A percentile compares a stretch with the other conserved stretches of the same genome.
Conservation (phyloP, 805 yeast species). For the baker's yeast (Saccharomyces cerevisiae) region DNA sequence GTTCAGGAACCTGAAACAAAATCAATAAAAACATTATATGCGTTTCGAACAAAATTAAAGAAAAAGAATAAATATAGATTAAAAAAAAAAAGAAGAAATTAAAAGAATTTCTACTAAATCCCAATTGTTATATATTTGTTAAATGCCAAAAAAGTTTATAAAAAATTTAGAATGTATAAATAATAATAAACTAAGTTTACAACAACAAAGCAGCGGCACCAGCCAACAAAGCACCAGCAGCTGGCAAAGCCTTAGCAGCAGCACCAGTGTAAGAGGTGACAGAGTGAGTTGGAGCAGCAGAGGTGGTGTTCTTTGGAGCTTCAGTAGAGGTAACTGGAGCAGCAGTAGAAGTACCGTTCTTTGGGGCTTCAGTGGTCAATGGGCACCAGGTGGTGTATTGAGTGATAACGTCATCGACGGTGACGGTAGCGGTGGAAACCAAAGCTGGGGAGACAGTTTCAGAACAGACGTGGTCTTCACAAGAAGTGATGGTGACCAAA, state of each 20-base stretch:
- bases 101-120: neutral
- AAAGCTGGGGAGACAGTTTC: conserved; percentile 30
- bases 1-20: neutral
- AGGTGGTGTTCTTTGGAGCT: conserved; percentile 5
- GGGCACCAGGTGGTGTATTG: conserved; percentile 32
- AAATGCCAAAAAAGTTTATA: neutral
- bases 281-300: conserved; percentile 14
- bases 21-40: neutral
- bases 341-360: neutral
- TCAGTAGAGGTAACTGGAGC: neutral
- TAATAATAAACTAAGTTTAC: conserved; percentile 24
- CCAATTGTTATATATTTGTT: neutral
- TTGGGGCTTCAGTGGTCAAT: conserved; percentile 12
- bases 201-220: conserved; percentile 44
- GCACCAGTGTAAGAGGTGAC: conserved; percentile 35
- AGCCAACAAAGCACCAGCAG: conserved; percentile 41
- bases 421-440: conserved; percentile 31
- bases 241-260: conserved; percentile 39
- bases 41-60: too few relatives aligned
- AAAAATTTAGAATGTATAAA: conserved; percentile 1
- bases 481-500: conserved; percentile 32
- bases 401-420: conserved; percentile 31
- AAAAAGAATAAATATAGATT: neutral
- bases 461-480: conserved; percentile 27
- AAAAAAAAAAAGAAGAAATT: neutral